Conservation (phyloP, 192 early-diverging fungal genomes). For the Coemansia sp. region DNA sequence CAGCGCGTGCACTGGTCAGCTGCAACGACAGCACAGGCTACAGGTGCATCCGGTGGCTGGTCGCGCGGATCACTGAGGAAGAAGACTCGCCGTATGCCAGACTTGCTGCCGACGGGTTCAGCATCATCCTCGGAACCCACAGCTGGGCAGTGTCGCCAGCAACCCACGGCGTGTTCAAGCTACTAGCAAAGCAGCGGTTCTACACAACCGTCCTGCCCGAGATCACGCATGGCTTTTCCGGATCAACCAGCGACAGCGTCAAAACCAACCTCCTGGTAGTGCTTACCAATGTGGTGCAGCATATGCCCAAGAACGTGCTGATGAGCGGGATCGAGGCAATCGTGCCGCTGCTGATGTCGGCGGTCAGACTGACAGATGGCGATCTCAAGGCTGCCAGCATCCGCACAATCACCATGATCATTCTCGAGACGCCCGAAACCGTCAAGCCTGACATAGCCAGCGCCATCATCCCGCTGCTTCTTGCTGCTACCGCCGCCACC, state of each 20-base stretch:
- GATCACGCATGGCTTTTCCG: conserved; percentile 59
- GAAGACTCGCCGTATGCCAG: background rate
- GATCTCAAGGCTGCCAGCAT: conserved; percentile 72
- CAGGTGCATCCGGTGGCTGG: conserved; percentile 33
- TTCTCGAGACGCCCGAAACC: conserved; percentile 68
- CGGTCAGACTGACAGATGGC: conserved; percentile 64
- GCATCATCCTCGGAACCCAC: conserved; percentile 74
- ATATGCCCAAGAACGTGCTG: conserved; percentile 81
- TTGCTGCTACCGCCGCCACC: conserved; percentile 14
- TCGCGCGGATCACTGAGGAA: conserved; percentile 25
- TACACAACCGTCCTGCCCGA: conserved; percentile 76
- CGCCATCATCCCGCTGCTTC: conserved; percentile 29
- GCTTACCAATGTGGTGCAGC: conserved; percentile 76
- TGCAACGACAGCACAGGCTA: conserved; percentile 49
- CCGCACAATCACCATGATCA: conserved; percentile 71
- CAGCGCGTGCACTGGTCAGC: conserved; percentile 39
- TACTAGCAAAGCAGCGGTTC: conserved; percentile 84
- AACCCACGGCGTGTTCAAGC: conserved; percentile 51
- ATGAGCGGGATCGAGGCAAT: conserved; percentile 72
- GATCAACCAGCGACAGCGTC: conserved; percentile 36
- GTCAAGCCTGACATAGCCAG: conserved; percentile 38
- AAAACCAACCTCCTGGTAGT: conserved; percentile 77
- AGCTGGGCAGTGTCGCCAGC: conserved; percentile 68
- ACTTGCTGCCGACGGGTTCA: conserved; percentile 66
- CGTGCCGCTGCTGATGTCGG: conserved; percentile 76